Conservation (phyloP, 768 basidiomycete genomes). For the Hygrocybe coccinea region DNA sequence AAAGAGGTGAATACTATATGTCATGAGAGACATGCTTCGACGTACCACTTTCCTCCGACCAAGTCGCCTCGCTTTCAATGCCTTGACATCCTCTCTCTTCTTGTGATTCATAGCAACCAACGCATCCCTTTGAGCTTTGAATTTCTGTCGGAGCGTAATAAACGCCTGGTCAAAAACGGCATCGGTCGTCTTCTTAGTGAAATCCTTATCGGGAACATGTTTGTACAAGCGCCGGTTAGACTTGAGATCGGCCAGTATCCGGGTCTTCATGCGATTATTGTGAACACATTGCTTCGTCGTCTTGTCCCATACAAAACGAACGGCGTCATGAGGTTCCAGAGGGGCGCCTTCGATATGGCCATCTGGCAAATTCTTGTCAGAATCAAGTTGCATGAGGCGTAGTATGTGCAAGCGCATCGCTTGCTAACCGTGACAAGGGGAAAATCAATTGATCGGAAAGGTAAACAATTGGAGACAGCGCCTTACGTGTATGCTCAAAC, state of each 20-base stretch:
- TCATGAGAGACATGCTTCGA: conserved; percentile 12
- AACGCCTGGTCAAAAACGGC: conserved; percentile 66
- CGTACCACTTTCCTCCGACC: conserved; percentile 61
- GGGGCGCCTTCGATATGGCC: conserved; percentile 52
- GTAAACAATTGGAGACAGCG: not conserved
- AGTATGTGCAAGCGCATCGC: conserved; percentile 68
- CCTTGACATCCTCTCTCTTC: conserved; percentile 57
- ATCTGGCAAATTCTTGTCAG: conserved; percentile 56
- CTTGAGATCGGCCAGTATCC: conserved; percentile 56
- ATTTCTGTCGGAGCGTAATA: conserved; percentile 65
- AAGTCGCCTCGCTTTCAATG: conserved; percentile 54
- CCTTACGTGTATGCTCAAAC: conserved; percentile 63
- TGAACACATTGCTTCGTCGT: conserved; percentile 71
- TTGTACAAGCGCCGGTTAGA: conserved; percentile 53
- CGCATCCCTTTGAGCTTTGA: conserved; percentile 52
- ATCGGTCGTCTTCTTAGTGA: conserved; percentile 56
- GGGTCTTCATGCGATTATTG: conserved; percentile 66
- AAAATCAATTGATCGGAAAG: not conserved
- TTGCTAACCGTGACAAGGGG: conserved; percentile 38
- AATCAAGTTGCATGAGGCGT: conserved; percentile 51
- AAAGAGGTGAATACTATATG: conserved; percentile 9
- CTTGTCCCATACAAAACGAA: conserved; percentile 78
- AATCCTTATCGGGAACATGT: conserved; percentile 62
- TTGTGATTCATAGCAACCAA: conserved; percentile 39
- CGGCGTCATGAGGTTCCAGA: conserved; percentile 44